Conservation (phyloP, 768 basidiomycete species). For the Lactifluus subvellereus region DNA sequence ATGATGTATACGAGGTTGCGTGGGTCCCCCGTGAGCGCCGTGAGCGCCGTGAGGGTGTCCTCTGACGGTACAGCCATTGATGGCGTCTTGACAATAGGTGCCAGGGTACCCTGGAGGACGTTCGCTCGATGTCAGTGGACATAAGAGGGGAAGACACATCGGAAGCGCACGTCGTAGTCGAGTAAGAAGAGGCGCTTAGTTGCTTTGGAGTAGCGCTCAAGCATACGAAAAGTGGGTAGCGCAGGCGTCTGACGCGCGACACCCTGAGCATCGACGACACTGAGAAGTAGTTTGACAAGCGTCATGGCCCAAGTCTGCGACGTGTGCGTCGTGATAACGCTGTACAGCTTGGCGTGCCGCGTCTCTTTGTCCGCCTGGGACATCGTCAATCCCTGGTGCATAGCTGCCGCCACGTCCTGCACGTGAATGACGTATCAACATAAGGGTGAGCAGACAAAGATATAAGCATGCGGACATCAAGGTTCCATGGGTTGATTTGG, state of each 20-base stretch:
- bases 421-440: not conserved
- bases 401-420: conserved; percentile 82
- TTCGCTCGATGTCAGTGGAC: not conserved
- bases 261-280: conserved; percentile 71
- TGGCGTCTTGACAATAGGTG: conserved; percentile 94
- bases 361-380: conserved; percentile 61
- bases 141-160: not conserved
- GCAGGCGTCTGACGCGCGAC: conserved; percentile 82
- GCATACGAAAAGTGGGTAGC: conserved; percentile 50
- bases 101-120: conserved; percentile 72
- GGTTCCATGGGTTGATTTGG: conserved; percentile 94
- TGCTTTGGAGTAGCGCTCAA: conserved; percentile 62
- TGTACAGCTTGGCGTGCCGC: conserved; percentile 72
- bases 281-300: conserved; percentile 81
- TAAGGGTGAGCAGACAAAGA: not conserved
- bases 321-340: conserved; percentile 86
- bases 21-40: conserved; percentile 69
- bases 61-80: conserved; percentile 79
- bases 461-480: conserved; percentile 51
- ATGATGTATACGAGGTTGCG: conserved; percentile 95
- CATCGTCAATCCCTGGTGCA: conserved; percentile 86
- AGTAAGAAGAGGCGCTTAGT: conserved; percentile 87
- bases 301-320: conserved; percentile 93
- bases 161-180: conserved; percentile 80
- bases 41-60: conserved; percentile 67